A percentile compares a stretch with the other conserved stretches of the same genome.
Evolutionary conservation across 768 basidiomycete genomes (phyloP).

Genomic region (Pleurotus ostreatus): DNA sequence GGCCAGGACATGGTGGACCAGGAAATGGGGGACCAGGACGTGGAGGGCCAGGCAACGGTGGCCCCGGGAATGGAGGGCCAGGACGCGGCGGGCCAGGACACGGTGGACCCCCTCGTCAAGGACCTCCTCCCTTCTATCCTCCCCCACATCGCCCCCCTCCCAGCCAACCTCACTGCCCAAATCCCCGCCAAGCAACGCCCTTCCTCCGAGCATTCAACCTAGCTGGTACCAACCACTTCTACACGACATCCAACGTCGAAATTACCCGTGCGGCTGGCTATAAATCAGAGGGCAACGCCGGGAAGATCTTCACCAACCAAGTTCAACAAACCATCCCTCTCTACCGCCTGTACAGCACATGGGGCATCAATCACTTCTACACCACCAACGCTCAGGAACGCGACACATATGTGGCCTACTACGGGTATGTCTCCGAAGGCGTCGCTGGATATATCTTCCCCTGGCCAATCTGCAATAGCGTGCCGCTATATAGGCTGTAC

Average conservation of each 20-base stretch:
- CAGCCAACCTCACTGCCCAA: neutral
- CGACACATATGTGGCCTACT: neutral
- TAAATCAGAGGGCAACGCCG: neutral
- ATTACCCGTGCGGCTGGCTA: neutral
- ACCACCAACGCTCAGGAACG: slow-evolving; percentile 12
- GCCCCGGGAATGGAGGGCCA: neutral
- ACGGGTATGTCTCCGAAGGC: slow-evolving; percentile 10
- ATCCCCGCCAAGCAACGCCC: neutral
- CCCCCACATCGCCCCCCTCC: neutral
- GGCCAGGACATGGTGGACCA: neutral
- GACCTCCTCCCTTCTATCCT: neutral
- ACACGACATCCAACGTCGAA: neutral
- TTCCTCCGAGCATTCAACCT: neutral
- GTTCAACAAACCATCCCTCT: slow-evolving; percentile 9
- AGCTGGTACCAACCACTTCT: slow-evolving; percentile 3
- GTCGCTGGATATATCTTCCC: slow-evolving; percentile 12
- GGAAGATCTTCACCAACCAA: slow-evolving; percentile 7
- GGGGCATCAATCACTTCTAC: slow-evolving; percentile 11
- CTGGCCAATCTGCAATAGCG: slow-evolving; percentile 3
- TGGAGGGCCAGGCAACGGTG: neutral
- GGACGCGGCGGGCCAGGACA: neutral
- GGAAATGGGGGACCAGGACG: neutral
- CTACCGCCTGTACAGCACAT: slow-evolving; percentile 13
- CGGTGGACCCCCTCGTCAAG: neutral
- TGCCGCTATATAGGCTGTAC: slow-evolving; percentile 5